These are phyloP conservation scores for Postia placenta DNA, from an alignment of 768 basidiomycete genomes.

Conservation along the genomic window DNA sequence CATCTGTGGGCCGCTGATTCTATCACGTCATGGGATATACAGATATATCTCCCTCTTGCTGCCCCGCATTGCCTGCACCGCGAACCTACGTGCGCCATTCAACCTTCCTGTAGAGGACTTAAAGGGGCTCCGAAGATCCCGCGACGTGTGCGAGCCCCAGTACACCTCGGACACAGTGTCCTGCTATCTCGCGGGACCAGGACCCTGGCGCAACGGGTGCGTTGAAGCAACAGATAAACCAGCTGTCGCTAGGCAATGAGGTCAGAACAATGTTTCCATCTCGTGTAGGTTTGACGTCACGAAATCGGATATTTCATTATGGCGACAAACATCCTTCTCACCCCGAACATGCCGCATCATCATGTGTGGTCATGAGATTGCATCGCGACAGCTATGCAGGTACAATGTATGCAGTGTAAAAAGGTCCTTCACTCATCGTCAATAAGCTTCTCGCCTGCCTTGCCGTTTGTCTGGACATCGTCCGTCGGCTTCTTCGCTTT, in stretches of 20 bases:
- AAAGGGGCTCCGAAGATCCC: constrained; percentile 2
- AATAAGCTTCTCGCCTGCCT: constrained; percentile 52
- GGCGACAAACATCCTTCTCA: not conserved
- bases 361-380: constrained; percentile 6
- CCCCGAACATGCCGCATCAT: not conserved
- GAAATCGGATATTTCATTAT: not conserved
- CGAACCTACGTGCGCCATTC: not conserved
- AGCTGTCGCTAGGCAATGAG: too few relatives aligned
- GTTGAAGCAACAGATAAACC: too few relatives aligned
- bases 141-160: constrained; percentile 1
- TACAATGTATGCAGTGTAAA: not conserved
- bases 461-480: constrained; percentile 38
- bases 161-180: too few relatives aligned
- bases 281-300: not conserved
- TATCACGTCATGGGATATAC: constrained; percentile 4
- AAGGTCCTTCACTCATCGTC: constrained; percentile 36
- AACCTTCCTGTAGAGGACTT: not conserved
- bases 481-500: constrained; percentile 64
- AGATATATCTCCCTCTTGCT: not conserved
- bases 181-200: too few relatives aligned
- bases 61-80: not conserved
- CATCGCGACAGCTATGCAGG: not conserved
- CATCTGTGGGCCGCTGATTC: not conserved
- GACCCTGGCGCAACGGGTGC: too few relatives aligned
- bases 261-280: not conserved